Percentiles rank a stretch among this genome's conserved stretches.
phyloP scores from a whole-genome alignment of 164 flowering plant species.

The Vitis rupestris region DNA sequence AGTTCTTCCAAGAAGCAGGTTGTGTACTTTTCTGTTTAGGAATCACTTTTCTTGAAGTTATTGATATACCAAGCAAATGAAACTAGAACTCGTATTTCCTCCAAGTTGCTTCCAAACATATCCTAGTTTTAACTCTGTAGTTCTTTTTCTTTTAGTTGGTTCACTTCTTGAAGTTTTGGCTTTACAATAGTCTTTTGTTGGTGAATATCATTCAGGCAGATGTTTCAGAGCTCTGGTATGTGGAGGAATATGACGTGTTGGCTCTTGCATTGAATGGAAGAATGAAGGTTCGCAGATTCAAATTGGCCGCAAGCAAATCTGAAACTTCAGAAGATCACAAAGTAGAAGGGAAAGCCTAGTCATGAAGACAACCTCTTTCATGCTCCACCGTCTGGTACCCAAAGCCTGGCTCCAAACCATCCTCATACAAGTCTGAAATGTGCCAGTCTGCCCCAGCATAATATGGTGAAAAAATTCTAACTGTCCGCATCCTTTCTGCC shows the following conservation, averaged over 20 bases:
- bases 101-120: neutral
- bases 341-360: neutral
- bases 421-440: constrained; percentile 1
- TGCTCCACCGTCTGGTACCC: neutral
- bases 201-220: constrained; percentile 49
- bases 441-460: too few relatives aligned
- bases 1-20: too few relatives aligned
- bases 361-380: neutral
- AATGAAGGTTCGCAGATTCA: constrained; percentile 61
- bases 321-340: constrained; percentile 4
- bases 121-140: neutral
- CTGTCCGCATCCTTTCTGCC: neutral
- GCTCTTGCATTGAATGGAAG: constrained; percentile 91
- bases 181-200: neutral
- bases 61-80: neutral
- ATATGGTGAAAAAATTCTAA: too few relatives aligned
- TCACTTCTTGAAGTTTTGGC: neutral
- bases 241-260: constrained; percentile 84
- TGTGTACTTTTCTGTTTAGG: too few relatives aligned
- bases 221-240: constrained; percentile 90
- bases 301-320: constrained; percentile 53
- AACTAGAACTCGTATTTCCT: neutral
- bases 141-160: neutral
- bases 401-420: constrained; percentile 1
- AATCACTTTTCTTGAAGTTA: too few relatives aligned